phyloP scores from a whole-genome alignment of 305 asterid genomes.

The Solanum hybrid region DNA sequence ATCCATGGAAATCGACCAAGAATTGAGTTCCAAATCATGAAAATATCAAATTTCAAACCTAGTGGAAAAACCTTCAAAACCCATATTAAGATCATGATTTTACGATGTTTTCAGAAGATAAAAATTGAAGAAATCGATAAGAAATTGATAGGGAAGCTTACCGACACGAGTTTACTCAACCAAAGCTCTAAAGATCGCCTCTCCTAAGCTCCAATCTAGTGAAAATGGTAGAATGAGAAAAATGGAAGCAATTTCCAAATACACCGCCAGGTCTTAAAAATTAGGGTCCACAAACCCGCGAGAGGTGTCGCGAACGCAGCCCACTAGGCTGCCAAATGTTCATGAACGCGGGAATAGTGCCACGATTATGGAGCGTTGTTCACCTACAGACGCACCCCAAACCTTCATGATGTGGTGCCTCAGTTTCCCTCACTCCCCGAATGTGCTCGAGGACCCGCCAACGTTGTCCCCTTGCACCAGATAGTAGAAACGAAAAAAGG shows the following conservation, averaged over 20 bases:
- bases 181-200: neutral
- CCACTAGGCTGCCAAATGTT: neutral
- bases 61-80: neutral
- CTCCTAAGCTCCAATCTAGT: neutral
- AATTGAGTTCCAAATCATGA: neutral
- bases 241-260: neutral
- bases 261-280: neutral
- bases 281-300: neutral
- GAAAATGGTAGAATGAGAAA: neutral
- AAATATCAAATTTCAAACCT: too few species aligned
- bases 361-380: neutral
- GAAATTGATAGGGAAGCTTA: neutral
- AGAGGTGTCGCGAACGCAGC: neutral
- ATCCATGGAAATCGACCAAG: neutral
- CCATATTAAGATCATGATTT: neutral
- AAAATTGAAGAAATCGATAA: neutral
- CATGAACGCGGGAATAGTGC: neutral
- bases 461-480: neutral
- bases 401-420: neutral
- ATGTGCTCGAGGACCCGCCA: neutral
- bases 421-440: neutral
- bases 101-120: neutral
- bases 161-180: neutral
- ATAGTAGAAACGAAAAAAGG: too few species aligned
- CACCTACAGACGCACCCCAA: neutral